phyloP scores from a whole-genome alignment of 2,329 filamentous ascomycete species.

The Periconia sp. region DNA sequence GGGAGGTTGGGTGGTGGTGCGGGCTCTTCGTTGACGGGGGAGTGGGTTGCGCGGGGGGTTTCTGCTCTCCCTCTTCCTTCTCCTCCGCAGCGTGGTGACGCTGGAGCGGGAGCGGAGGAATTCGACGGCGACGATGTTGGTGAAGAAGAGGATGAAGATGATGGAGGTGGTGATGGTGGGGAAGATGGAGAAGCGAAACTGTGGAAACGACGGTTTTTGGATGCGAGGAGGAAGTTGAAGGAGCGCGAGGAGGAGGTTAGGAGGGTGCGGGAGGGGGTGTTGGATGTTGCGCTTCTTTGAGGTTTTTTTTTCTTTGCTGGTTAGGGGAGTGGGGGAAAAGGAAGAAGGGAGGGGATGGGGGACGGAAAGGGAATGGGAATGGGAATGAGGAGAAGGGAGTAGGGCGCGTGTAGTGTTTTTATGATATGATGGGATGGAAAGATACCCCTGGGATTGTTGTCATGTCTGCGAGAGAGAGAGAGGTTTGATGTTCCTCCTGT shows the following conservation, averaged over 20 bases:
- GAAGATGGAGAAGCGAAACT: slow-evolving; percentile 17
- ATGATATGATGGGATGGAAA: too few species aligned
- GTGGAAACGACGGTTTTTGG: slow-evolving; percentile 40
- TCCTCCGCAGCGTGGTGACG: too few species aligned
- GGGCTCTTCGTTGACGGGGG: slow-evolving; percentile 33
- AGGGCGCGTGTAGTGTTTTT: too few species aligned
- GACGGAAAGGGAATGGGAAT: too few species aligned
- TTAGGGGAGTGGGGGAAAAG: background rate
- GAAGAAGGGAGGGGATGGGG: background rate
- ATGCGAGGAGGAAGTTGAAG: slow-evolving; percentile 37
- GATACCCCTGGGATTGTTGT: too few species aligned
- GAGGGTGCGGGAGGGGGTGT: slow-evolving; percentile 39
- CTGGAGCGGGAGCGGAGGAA: too few species aligned
- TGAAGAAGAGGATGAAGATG: background rate
- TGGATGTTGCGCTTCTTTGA: slow-evolving; percentile 39
- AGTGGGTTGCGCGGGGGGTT: slow-evolving; percentile 48
- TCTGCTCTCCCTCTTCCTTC: background rate
- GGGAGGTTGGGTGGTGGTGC: too few species aligned
- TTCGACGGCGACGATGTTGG: background rate
- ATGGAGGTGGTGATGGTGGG: slow-evolving; percentile 7
- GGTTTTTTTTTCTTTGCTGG: background rate
- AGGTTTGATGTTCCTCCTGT: too few species aligned
- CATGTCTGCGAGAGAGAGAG: too few species aligned
- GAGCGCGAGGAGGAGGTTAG: slow-evolving; percentile 38
- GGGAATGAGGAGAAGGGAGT: too few species aligned